These are phyloP conservation scores for Geosmithia morbida DNA, from an alignment of 2,329 filamentous ascomycete species.

Conservation along the genomic window DNA sequence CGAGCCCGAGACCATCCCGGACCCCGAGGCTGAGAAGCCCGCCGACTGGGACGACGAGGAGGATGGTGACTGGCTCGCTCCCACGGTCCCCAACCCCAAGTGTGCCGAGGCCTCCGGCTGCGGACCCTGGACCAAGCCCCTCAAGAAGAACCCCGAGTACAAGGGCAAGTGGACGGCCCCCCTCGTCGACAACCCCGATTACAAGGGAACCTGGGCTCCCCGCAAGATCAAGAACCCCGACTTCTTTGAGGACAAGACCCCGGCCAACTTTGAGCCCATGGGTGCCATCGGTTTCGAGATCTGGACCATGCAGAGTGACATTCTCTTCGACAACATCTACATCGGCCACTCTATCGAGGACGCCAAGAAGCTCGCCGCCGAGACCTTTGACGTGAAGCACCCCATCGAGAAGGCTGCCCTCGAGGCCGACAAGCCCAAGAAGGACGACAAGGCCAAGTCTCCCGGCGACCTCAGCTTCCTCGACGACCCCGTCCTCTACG, in stretches of 20 bases:
- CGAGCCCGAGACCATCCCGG: slow-evolving; percentile 68
- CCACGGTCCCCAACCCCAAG: slow-evolving; percentile 89
- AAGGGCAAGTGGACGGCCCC: slow-evolving; percentile 98
- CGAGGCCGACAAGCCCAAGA: slow-evolving; percentile 67
- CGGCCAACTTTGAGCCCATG: slow-evolving; percentile 94
- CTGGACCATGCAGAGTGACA: slow-evolving; percentile 99
- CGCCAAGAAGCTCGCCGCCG: slow-evolving; percentile 73
- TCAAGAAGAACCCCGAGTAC: slow-evolving; percentile 90
- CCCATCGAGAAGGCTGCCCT: slow-evolving; percentile 68
- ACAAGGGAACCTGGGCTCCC: slow-evolving; percentile 93
- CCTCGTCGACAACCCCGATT: slow-evolving; percentile 89
- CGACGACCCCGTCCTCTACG: slow-evolving; percentile 75
- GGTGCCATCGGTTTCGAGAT: slow-evolving; percentile 98
- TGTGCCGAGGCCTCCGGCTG: slow-evolving; percentile 88
- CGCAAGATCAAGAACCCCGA: slow-evolving; percentile 94
- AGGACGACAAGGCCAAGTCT: slow-evolving; percentile 46
- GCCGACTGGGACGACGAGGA: slow-evolving; percentile 99
- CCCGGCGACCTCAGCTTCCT: slow-evolving; percentile 72
- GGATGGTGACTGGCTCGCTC: slow-evolving; percentile 92
- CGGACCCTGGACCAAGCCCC: slow-evolving; percentile 80
- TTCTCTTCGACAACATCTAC: slow-evolving; percentile 99
- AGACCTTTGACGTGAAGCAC: slow-evolving; percentile 85
- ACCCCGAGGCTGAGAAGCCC: slow-evolving; percentile 93
- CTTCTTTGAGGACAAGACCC: slow-evolving; percentile 95
- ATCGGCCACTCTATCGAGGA: slow-evolving; percentile 94